Base-by-base conservation (phyloP, 2,329 filamentous ascomycete species). In the Aureobasidium subglaciale region DNA sequence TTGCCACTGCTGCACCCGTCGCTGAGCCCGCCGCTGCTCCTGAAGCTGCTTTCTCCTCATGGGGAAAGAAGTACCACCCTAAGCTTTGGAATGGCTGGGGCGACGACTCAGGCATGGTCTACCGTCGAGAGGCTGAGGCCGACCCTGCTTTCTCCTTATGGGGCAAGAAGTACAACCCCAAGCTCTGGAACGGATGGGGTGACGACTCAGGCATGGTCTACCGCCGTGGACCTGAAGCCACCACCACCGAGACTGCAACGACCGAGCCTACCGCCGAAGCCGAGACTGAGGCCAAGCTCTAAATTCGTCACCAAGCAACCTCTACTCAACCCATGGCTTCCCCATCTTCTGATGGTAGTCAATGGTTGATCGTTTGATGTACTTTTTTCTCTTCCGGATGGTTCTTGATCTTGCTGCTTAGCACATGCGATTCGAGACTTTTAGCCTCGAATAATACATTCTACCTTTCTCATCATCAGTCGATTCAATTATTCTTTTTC, bases 1-100 rank as follows among this genome's bases (percentile, higher is more conserved):
- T 48, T 5, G 46, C 52, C 41, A 60, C 58, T 50, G 62, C 64
- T 38, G 63, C 64, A 48, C 63, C 65, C 27, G 59, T 59, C 42
- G 59, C 63, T 50, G 38, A 59, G 35, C 55, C 63, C 37, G 59
- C 63, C 32, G 61, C 59, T 49, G 56, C 52, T 60, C 61, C 55
- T 40, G 59, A 59, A 57, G 29, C 60, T 27, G 55, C 53, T 9
- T 22, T 46, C 50, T 37, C 54, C 29, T 37, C 46, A 2, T 38
- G 32, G 45, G 30, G 58, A 58, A 52, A 56, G 24, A 52, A 59
- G 38, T 46, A 42, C 32, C 58, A 65, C 22, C 46, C 46, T 27
- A 11, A 32, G 5, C 20, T 50, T 4, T 52, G 45, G 34, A 55
- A 50, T 16, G 53, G 53, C 38, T 58, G 53, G 53, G 49, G 49